Evolutionary conservation across 139 green algal genomes (phyloP), one percentile per base, ranked within the genome.

Genomic region (Coccomyxa sp.): DNA sequence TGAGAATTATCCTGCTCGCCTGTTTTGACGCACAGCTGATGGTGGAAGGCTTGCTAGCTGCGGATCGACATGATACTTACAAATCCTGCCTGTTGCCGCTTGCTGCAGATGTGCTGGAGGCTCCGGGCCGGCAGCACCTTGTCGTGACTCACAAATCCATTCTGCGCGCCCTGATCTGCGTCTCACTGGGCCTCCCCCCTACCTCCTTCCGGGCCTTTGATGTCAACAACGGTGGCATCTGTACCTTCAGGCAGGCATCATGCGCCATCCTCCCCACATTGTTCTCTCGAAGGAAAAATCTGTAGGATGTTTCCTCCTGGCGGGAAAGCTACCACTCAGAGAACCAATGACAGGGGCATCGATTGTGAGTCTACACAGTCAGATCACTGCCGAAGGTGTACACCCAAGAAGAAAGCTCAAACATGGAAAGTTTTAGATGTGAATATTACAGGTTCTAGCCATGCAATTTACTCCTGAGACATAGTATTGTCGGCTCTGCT

Each of bases 71-170:
- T 15, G 63, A 71, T 71, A 11, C 7, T 51, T 11, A 71, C 63
- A 71, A 71, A 21, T 3, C 9, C 63, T 71, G 18, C 63, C 4
- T 71, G 18, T 71, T 25, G 18, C 4, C 10, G 63, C 57, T 27
- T 81, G 77, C 38, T 79, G 77, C 82, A 88, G 85, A 84, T 18
- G 84, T 90, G 7, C 51, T 90, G 45, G 30, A 80, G 38, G 82
- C 82, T 15, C 81, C 79, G 30, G 91, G 91, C 28, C 71, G 38
- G 21, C 81, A 18, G 9, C 87, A 94, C 30, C 86, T 95, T 10
- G 86, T 95, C 0, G 88, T 95, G 17, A 92, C 92, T 3, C 92
- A 95, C 88, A 95, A 95, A 85, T 92, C 86, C 28, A 87, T 95
- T 18, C 82, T 95, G 84, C 74, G 92, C 11, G 89, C 92, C 10